Base-by-base conservation (phyloP, 306 rosid species). In the Senna tora region DNA sequence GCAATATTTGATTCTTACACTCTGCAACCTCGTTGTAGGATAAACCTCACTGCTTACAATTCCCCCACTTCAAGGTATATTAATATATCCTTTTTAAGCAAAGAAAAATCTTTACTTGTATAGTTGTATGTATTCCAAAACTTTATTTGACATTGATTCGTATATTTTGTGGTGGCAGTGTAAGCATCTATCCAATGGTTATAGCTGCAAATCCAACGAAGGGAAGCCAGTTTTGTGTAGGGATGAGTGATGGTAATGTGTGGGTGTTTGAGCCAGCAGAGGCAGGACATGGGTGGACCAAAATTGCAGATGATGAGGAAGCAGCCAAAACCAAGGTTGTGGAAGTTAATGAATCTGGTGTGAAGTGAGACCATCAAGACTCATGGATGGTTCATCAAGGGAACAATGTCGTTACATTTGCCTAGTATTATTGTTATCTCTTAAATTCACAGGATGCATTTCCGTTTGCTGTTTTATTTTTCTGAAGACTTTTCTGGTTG, bases 151-250 rank as follows among this genome's bases (percentile, higher is more conserved):
- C 33, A 54, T 64, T 52, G 22, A 57, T 54, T 25, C n/a, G 0
- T 55, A 7, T 38, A 33, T 64, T 65, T 65, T 49, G 19, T 65
- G 65, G 41, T 32, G 39, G 81, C 81, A 76, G 79, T 60, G 65
- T 19, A 54, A 67, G 45, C 49, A 57, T 52, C 13, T 53, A 53
- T 32, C 61, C 76, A 45, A 17, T 54, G 28, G 73, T 77, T 14
- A 55, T 81, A 30, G 77, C 85, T 20, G 79, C 82, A 55, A 66
- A 77, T 73, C 85, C 85, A 12, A 53, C 25, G 6, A 69, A 62
- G 30, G 43, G 71, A 69, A 57, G 8, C 62, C 82, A 77, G 55
- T 82, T 77, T 69, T 73, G 76, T 11, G 65, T 81, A 53, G 76
- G 82, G 41, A 45, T 77, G 14, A 28, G 45, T n/a, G 77, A 69